Evolutionary conservation across 225 moss, liverwort and hornwort species (phyloP).

Genomic region (Climacium dendroides): DNA sequence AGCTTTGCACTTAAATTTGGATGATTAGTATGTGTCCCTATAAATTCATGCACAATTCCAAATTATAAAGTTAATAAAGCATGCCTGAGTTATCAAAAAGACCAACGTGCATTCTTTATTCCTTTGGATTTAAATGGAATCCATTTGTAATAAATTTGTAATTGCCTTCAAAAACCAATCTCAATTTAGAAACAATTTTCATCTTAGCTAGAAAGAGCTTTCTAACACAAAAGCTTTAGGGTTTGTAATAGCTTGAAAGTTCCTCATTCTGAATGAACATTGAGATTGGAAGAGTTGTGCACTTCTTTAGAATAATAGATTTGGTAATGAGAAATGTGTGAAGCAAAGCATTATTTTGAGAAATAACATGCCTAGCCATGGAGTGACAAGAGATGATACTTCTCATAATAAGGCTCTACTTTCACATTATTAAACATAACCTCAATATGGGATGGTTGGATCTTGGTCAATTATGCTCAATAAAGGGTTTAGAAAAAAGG

Average conservation of each 20-base stretch:
- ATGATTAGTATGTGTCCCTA: not conserved
- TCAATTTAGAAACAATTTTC: not conserved
- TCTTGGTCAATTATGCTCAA: not conserved
- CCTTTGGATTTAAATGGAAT: fast-evolving
- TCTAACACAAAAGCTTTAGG: not conserved
- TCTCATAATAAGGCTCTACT: fast-evolving
- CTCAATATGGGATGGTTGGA: not conserved
- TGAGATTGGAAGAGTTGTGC: not conserved
- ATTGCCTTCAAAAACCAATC: fast-evolving
- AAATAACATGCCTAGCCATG: not conserved
- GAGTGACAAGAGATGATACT: not conserved
- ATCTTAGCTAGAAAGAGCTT: fast-evolving
- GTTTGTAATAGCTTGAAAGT: not conserved
- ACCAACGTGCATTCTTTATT: fast-evolving
- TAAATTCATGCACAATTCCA: not conserved
- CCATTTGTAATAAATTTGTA: not conserved
- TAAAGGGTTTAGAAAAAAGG: fast-evolving
- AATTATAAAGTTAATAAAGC: not conserved
- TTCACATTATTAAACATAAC: not conserved
- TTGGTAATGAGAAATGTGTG: not conserved
- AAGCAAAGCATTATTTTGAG: not conserved
- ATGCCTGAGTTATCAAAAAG: fast-evolving
- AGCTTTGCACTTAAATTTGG: fast-evolving
- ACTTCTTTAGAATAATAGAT: not conserved
- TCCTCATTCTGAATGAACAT: not conserved